A percentile compares a stretch with the other conserved stretches of the same genome.
Conservation (phyloP, 2,329 filamentous ascomycete genomes). For the Alternaria rosae region DNA sequence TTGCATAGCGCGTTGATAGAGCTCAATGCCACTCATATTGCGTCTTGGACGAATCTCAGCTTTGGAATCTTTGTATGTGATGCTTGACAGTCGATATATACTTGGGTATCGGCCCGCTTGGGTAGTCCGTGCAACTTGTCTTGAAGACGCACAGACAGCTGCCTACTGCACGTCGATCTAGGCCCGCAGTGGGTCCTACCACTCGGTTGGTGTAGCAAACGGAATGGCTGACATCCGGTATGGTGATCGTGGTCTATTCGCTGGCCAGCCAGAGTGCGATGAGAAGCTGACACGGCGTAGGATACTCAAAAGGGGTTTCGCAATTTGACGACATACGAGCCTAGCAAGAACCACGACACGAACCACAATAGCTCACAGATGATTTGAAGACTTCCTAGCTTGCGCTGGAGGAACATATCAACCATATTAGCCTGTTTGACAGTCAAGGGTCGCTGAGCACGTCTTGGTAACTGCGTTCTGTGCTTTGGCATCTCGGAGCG, state of each 20-base stretch:
- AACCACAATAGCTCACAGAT: no score
- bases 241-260: not conserved
- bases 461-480: not conserved
- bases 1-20: constrained; percentile 20
- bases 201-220: not conserved
- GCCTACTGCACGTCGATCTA: not conserved
- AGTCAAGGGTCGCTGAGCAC: not conserved
- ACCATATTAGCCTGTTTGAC: not conserved
- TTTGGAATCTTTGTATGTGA: not conserved
- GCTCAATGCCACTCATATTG: not conserved
- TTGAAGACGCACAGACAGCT: not conserved
- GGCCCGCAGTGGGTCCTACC: not conserved
- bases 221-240: not conserved
- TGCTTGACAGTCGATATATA: not conserved
- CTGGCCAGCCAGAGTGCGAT: not conserved
- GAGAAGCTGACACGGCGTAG: not conserved
- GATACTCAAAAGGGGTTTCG: not conserved
- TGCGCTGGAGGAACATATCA: not conserved
- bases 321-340: not conserved
- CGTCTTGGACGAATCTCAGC: not conserved
- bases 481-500: not conserved
- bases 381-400: not conserved
- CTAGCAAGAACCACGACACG: not conserved
- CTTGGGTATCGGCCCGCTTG: not conserved
- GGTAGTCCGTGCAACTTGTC: not conserved